Conservation (phyloP, 23 red algal genomes). For the Gracilaria gracilis region DNA sequence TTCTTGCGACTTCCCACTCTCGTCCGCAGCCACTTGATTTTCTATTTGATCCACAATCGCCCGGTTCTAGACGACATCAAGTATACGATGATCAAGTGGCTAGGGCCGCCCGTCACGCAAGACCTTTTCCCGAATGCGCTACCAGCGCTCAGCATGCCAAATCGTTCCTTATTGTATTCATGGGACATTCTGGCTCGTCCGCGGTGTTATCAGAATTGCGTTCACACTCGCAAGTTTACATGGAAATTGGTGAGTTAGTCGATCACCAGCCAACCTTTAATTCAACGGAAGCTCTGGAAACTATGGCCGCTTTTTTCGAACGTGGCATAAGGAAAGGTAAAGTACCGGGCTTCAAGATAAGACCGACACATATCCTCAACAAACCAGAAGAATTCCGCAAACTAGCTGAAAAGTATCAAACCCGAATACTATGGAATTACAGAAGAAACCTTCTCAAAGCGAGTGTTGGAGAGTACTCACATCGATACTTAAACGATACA, state of each 20-base stretch:
- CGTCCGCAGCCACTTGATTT: neutral
- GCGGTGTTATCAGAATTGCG: constrained; percentile 69
- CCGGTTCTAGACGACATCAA: neutral
- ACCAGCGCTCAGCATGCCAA: constrained; percentile 20
- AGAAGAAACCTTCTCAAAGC: constrained; percentile 68
- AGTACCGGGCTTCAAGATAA: constrained; percentile 73
- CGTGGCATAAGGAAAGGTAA: constrained; percentile 37
- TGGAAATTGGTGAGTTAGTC: constrained; percentile 49
- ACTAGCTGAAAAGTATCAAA: constrained; percentile 59
- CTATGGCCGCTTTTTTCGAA: constrained; percentile 46
- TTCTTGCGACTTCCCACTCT: neutral
- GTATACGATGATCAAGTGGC: constrained; percentile 23
- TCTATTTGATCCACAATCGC: neutral
- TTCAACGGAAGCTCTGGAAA: constrained; percentile 37
- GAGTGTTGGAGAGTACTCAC: constrained; percentile 61
- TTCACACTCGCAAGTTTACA: constrained; percentile 39
- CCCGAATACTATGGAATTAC: constrained; percentile 72
- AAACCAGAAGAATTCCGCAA: constrained; percentile 30
- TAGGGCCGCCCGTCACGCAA: constrained; percentile 28
- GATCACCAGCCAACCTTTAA: constrained; percentile 63
- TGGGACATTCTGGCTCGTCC: constrained; percentile 74
- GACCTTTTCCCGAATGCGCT: constrained; percentile 46
- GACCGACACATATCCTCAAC: constrained; percentile 58
- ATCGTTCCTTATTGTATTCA: constrained; percentile 75
- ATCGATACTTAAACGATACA: constrained; percentile 53